Evolutionary conservation across 1,284 basidiomycete genomes (phyloP), one percentile per base, ranked within the genome.

Genomic region (Mycosarcoma maydis): DNA sequence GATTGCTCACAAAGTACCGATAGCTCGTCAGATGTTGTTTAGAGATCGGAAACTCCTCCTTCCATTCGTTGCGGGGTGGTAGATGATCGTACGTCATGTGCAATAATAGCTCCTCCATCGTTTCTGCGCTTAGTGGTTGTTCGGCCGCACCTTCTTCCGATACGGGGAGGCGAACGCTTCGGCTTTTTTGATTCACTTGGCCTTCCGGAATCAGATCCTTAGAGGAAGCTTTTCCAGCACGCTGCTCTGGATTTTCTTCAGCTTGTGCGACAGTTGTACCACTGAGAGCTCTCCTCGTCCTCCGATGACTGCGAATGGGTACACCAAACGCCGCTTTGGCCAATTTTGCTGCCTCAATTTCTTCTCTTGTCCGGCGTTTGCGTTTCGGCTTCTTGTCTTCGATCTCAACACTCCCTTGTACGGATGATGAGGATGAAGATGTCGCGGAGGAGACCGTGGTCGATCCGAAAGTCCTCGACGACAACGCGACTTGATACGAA

Each of bases 1-100:
- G 53, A 38, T 76, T 78, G 38, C 71, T 53, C 3, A 75, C 56
- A 55, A 80, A 77, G 58, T 78, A 78, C 3, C 76, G 70, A 44
- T 73, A 70, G 40, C 38, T 65, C 3, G 73, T 68, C 38, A 38
- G 29, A 5, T 51, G 17, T 19, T 40, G 24, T 36, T 66, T 70
- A 2, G 53, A 46, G 24, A 50, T 55, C 1, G 65, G 59, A 34
- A 74, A 76, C 3, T 33, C 39, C 6, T n/a, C 19, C 30, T 65
- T 67, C 76, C 76, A 77, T 9, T 58, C 40, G 5, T 53, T 37
- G 14, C 66, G 46, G 10, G 70, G 55, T 9, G 73, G 73, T 24
- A 77, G 41, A 37, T 77, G 76, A 0, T 59, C 55, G 57, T 68
- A 68, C 20, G 38, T 9, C 62, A 67, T 66, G 22, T 50, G 14